Percentiles rank a stretch among this genome's conserved stretches.
Conservation (phyloP, 257 asterid species). For the Salvia splendens region DNA sequence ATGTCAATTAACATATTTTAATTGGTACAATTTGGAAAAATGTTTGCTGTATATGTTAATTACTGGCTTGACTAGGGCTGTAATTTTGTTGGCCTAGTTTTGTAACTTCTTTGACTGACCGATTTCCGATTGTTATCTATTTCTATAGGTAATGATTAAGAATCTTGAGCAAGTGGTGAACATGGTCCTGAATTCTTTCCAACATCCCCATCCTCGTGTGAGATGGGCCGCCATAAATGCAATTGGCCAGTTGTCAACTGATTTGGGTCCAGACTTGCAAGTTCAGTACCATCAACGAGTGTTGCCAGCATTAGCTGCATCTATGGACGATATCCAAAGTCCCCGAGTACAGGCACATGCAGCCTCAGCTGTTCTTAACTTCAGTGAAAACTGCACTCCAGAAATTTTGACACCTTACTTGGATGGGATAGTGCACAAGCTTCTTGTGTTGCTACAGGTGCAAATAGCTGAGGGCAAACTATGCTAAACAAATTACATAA, state of each 20-base stretch:
- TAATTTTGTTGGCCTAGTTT: constrained; percentile 23
- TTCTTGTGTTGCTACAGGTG: constrained; percentile 84
- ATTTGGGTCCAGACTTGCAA: constrained; percentile 97
- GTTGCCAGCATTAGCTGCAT: constrained; percentile 77
- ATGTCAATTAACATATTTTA: not conserved
- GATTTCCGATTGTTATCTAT: not conserved
- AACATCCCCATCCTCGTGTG: constrained; percentile 94
- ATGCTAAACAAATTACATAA: too few relatives aligned
- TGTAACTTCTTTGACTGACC: constrained; percentile 18
- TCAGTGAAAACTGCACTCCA: constrained; percentile 92
- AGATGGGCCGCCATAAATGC: constrained; percentile 99
- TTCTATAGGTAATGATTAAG: constrained; percentile 78
- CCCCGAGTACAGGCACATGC: constrained; percentile 99
- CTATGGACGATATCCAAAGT: constrained; percentile 92
- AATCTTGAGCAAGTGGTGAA: constrained; percentile 81
- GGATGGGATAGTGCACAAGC: constrained; percentile 81
- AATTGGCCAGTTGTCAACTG: constrained; percentile 97
- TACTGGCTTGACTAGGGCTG: not conserved
- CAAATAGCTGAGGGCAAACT: not conserved
- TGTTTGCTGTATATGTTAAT: constrained; percentile 8
- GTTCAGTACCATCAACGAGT: constrained; percentile 74
- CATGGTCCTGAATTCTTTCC: constrained; percentile 93
- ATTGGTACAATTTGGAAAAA: not conserved
- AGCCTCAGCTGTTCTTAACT: constrained; percentile 95
- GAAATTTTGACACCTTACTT: constrained; percentile 81